Percentiles rank a stretch among this genome's conserved stretches.
phyloP scores from a whole-genome alignment of 1,284 basidiomycete genomes.

The Peniophora sp. region DNA sequence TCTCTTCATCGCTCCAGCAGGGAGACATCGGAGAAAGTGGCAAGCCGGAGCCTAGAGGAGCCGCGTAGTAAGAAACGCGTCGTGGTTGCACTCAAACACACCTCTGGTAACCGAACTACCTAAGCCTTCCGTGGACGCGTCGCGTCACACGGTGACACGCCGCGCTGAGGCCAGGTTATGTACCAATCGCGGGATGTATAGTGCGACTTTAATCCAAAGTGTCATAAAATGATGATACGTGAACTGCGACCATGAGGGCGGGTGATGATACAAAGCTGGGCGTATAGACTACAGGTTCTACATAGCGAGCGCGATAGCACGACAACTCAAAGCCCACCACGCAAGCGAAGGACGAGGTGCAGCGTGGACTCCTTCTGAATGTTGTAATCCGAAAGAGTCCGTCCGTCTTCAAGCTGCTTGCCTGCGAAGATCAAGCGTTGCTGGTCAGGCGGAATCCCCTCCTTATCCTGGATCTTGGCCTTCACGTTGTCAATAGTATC shows the following conservation, averaged over 20 bases:
- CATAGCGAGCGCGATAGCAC: background rate
- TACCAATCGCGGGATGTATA: conserved; percentile 7
- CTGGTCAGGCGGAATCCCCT: conserved; percentile 65
- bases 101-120: too few relatives aligned
- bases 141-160: too few relatives aligned
- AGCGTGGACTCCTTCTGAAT: conserved; percentile 69
- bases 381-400: conserved; percentile 59
- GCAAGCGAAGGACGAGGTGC: conserved; percentile 72
- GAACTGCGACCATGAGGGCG: too few relatives aligned
- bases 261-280: background rate
- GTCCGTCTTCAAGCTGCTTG: conserved; percentile 66
- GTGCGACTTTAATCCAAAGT: too few relatives aligned
- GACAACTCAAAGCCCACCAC: conserved; percentile 48
- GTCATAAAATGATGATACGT: too few relatives aligned
- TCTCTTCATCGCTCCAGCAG: too few relatives aligned
- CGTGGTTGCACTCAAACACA: too few relatives aligned
- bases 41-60: too few relatives aligned
- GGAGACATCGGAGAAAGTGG: too few relatives aligned
- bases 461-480: conserved; percentile 73
- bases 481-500: conserved; percentile 74
- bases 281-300: background rate
- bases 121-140: too few relatives aligned
- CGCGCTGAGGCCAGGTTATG: too few relatives aligned
- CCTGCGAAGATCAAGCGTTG: conserved; percentile 74
- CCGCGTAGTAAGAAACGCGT: too few relatives aligned